phyloP scores from a whole-genome alignment of 352 stramenopile genomes.

The Pythium periplocum region DNA sequence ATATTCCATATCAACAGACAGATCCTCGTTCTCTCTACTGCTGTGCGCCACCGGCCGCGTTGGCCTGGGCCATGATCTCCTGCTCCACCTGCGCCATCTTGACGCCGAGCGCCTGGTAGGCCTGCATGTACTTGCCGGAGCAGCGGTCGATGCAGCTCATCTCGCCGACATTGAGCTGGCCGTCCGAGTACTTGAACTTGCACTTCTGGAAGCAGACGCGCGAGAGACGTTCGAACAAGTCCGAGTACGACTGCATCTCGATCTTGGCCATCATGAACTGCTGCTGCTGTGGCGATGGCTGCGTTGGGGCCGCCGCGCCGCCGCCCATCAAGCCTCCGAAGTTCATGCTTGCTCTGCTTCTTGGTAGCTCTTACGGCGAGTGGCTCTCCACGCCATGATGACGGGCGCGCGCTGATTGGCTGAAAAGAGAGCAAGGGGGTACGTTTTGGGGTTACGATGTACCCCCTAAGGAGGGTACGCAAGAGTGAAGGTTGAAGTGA shows the following conservation, averaged over 20 bases:
- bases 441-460: too few relatives aligned
- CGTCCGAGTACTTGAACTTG: conserved; percentile 94
- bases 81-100: conserved; percentile 96
- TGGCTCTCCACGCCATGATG: too few relatives aligned
- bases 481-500: not conserved
- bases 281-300: conserved; percentile 40
- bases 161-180: conserved; percentile 96
- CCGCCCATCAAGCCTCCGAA: conserved; percentile 73
- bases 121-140: conserved; percentile 97
- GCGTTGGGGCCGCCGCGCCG: conserved; percentile 34
- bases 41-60: conserved; percentile 16
- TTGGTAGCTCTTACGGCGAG: too few relatives aligned
- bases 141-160: conserved; percentile 98
- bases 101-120: conserved; percentile 91
- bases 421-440: conserved; percentile 5
- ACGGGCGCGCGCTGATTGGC: conserved; percentile 9
- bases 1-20: too few relatives aligned
- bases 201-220: conserved; percentile 93
- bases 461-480: too few relatives aligned
- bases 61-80: conserved; percentile 79
- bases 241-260: conserved; percentile 89
- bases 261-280: conserved; percentile 88
- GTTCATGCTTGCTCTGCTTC: conserved; percentile 43
- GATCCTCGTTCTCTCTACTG: conserved; percentile 8
- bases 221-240: conserved; percentile 90